Evolutionary conservation across 1,139 yeast species (phyloP), one percentile per base, ranked within the genome.

Genomic region (Yamadazyma taylorii): DNA sequence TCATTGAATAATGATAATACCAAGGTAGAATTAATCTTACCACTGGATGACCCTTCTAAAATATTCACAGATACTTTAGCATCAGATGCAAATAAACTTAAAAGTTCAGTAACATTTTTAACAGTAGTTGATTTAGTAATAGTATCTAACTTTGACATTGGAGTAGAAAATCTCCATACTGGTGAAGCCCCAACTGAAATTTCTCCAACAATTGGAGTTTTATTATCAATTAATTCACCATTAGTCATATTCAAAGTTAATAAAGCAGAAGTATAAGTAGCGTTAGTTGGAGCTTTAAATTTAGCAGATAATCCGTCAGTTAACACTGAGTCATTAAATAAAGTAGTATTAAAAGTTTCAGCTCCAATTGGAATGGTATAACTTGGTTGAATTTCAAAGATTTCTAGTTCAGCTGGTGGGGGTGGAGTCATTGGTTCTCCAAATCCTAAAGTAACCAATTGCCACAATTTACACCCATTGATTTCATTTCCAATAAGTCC

Each of bases 111-210:
- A 24, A 56, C 37, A 35, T 56, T 56, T 32, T 55, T 52, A 31
- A 41, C 33, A 26, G 58, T 51, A 13, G 53, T 48, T 29, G 52
- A 41, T 31, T 41, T 40, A 23, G 58, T 48, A 13, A 40, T 26
- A 19, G 48, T 41, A 35, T 51, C 48, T 5, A 42, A 33, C 27
- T 47, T 43, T 8, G 42, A 36, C 29, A 31, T 33, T n/a, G 61
- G 61, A 27, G 58, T 46, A 7, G 59, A 49, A 19, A 58, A 48
- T 47, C 61, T 52, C 61, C 61, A 56, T 13, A 56, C 40, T 17
- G 61, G 56, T 27, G 33, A 38, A 9, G 42, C 51, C 29, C 43
- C 59, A 25, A 56, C 41, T 16, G 44, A 40, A 15, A 56, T 40
- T 39, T 56, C 61, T 22, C 49, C 49, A n/a, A 56, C 50, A 12